Conservation (phyloP, 2,329 filamentous ascomycete genomes). For the Tolypocladium amazonense region DNA sequence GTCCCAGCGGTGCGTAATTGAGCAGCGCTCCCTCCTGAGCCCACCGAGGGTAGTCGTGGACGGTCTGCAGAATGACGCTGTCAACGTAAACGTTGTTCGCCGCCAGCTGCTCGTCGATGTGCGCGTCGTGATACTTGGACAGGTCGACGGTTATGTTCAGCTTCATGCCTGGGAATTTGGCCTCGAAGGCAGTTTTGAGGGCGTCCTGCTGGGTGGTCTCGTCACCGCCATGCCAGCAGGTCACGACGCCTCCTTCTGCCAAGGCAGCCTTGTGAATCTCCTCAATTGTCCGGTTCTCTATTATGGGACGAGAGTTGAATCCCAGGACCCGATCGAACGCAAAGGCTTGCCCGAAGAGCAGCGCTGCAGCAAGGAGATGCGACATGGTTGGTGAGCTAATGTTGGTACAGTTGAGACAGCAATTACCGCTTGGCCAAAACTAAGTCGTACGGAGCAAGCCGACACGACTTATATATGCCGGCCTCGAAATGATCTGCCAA, state of each 20-base stretch:
- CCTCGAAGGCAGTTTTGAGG: constrained; percentile 32
- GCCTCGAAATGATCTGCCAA: not conserved
- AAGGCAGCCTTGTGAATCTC: constrained; percentile 39
- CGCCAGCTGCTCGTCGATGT: constrained; percentile 34
- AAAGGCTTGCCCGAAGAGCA: not conserved
- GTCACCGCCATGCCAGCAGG: constrained; percentile 38
- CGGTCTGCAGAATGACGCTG: constrained; percentile 35
- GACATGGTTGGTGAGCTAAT: not conserved
- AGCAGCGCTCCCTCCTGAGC: constrained; percentile 33
- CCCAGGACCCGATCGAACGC: not conserved
- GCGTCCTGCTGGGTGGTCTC: constrained; percentile 26
- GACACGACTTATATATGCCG: not conserved
- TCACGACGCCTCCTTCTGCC: constrained; percentile 33
- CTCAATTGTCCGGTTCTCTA: constrained; percentile 36
- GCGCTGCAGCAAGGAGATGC: not conserved
- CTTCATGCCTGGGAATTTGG: constrained; percentile 35
- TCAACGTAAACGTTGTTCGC: constrained; percentile 29
- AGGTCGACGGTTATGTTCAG: constrained; percentile 44
- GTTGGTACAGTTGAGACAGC: not conserved
- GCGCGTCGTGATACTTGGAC: constrained; percentile 42
- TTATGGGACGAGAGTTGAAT: not conserved
- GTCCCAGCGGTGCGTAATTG: constrained; percentile 36
- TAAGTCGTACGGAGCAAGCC: not conserved
- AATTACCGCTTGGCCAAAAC: not conserved
- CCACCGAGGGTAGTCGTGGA: constrained; percentile 43